Conservation (phyloP, 2,329 filamentous ascomycete species). For the Aspergillus niger region DNA sequence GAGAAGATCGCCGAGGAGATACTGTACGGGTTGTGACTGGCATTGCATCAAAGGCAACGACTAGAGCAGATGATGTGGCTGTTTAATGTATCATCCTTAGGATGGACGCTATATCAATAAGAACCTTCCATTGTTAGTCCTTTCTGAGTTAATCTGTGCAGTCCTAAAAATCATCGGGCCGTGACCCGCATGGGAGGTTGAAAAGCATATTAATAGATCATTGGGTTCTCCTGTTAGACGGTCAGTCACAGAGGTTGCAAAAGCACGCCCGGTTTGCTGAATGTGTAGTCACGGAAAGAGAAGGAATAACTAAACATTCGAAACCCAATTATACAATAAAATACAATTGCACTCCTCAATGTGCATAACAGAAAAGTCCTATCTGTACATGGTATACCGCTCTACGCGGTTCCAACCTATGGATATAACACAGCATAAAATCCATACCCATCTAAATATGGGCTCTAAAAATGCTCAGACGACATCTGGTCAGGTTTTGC, state of each 20-base stretch:
- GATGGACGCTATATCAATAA: not conserved
- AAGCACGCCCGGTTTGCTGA: too few relatives aligned
- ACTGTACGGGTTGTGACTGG: not conserved
- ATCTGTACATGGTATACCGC: constrained; percentile 33
- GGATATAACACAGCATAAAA: constrained; percentile 18
- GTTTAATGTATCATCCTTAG: not conserved
- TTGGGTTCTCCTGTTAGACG: not conserved
- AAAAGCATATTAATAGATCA: too few relatives aligned
- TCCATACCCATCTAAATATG: not conserved
- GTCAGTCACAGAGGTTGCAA: not conserved
- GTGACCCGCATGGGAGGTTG: too few relatives aligned
- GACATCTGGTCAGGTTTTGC: not conserved
- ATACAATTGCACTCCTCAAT: constrained; percentile 32
- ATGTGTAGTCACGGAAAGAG: not conserved
- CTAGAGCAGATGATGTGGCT: not conserved
- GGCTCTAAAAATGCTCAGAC: not conserved
- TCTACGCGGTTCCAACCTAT: constrained; percentile 26
- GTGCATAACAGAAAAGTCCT: constrained; percentile 27
- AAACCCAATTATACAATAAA: constrained; percentile 34
- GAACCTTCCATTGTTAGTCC: not conserved
- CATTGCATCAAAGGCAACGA: not conserved
- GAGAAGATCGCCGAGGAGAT: constrained; percentile 41
- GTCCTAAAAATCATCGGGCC: too few relatives aligned
- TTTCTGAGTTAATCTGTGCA: not conserved
- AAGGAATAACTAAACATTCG: constrained; percentile 10